Base-by-base conservation (phyloP, 768 basidiomycete genomes). In the Serendipita sp. region DNA sequence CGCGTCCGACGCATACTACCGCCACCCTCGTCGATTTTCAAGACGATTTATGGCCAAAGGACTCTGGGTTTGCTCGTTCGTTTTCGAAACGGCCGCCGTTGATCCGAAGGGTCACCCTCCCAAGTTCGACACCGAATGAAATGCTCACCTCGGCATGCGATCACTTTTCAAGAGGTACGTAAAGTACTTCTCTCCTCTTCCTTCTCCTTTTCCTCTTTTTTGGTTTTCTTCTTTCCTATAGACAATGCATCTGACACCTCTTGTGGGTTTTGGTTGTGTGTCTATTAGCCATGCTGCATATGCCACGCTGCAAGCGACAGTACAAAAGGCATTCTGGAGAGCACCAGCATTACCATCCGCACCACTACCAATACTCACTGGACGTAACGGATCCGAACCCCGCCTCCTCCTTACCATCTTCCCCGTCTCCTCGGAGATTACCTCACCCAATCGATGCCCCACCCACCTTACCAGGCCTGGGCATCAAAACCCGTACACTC, bases 21-120 rank as follows among this genome's bases (percentile, higher is more conserved):
- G 24, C 22, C 22, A n/a, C 30, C 13, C 17, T 58, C 17, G 30
- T 58, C 30, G 28, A 58, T 58, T 58, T 58, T n/a, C 53, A 58
- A 58, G 53, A 58, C n/a, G 53, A 58, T 11, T n/a, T 58, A n/a
- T 58, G 53, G 53, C 53, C 53, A 17, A 58, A 58, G 28, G 53
- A 58, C 14, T 58, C 53, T 9, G 13, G 17, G n/a, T 58, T 58
- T n/a, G 53, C 24, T 11, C 53, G 22, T 24, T 17, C 53, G 1
- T 17, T 58, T 31, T 58, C 53, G 11, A 58, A 34, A 34, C 53
- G 53, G n/a, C 53, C 53, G n/a, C 53, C 53, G n/a, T 2, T 58
- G 17, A 58, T 31, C 9, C 20, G 53, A 33, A 58, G 53, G n/a
- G 53, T 58, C 22, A 58, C 53, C 2, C 30, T 58, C 17, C 53